Conservation (phyloP, 108 stramenopile genomes). For the Discostella pseudostelligera region DNA sequence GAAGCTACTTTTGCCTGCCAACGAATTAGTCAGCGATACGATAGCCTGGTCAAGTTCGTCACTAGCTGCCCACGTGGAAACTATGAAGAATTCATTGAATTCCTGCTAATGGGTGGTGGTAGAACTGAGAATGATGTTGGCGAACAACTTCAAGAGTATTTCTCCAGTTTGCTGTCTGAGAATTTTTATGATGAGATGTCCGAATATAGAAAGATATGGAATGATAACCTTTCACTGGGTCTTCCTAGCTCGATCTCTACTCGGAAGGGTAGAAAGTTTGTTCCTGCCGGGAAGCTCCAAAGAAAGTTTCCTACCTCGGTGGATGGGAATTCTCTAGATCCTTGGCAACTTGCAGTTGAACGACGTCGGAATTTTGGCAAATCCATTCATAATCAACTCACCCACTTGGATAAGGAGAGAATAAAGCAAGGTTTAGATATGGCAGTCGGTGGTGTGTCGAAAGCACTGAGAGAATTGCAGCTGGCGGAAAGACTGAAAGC, state of each 20-base stretch:
- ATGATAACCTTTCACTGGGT: slow-evolving; percentile 47
- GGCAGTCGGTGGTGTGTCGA: slow-evolving; percentile 31
- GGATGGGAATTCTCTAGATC: background rate
- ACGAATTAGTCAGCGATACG: slow-evolving; percentile 39
- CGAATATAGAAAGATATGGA: slow-evolving; percentile 71
- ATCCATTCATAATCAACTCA: slow-evolving; percentile 11
- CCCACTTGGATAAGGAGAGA: slow-evolving; percentile 14
- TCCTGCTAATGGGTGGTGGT: slow-evolving; percentile 30
- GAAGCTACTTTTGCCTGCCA: slow-evolving; percentile 28
- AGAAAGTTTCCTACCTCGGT: background rate
- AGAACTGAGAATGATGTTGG: slow-evolving; percentile 30
- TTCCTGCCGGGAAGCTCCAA: slow-evolving; percentile 10
- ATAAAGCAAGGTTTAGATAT: slow-evolving; percentile 20
- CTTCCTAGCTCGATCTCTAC: slow-evolving; percentile 16
- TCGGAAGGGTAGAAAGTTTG: slow-evolving; percentile 22
- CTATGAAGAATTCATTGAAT: slow-evolving; percentile 74
- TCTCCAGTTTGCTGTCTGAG: slow-evolving; percentile 15
- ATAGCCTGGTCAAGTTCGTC: slow-evolving; percentile 28
- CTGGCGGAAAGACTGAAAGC: slow-evolving; percentile 52
- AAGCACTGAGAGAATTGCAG: slow-evolving; percentile 42
- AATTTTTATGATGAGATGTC: slow-evolving; percentile 65
- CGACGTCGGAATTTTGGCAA: background rate
- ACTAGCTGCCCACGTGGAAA: slow-evolving; percentile 40
- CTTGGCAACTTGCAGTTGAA: slow-evolving; percentile 4
- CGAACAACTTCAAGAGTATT: slow-evolving; percentile 36